Evolutionary conservation across 768 basidiomycete genomes (phyloP).

Genomic region (Hortiboletus flavorubellus): DNA sequence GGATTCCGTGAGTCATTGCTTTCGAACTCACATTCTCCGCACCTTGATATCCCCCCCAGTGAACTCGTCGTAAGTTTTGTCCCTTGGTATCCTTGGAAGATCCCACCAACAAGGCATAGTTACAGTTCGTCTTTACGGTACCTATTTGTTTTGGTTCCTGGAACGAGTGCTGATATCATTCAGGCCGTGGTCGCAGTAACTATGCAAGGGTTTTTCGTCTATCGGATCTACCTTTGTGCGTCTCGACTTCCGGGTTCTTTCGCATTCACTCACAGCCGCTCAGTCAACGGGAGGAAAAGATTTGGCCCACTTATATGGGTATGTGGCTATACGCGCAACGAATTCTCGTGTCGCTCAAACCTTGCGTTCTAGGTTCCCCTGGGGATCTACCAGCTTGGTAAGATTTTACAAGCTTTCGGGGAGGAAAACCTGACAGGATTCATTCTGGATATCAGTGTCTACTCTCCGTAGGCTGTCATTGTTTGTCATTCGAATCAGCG

Average conservation of each 20-base stretch:
- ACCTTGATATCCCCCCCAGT: neutral
- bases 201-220: conserved; percentile 11
- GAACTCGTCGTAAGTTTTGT: conserved; percentile 7
- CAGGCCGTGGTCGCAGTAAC: conserved; percentile 2
- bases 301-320: conserved; percentile 10
- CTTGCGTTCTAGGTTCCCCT: neutral
- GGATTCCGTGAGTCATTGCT: conserved; percentile 1
- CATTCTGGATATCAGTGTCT: neutral
- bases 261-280: neutral
- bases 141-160: neutral
- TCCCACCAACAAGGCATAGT: neutral
- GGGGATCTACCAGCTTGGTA: conserved; percentile 8
- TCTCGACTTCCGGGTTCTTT: neutral
- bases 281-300: conserved; percentile 9
- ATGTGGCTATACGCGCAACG: neutral
- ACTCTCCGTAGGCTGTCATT: neutral
- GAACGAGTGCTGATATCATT: neutral
- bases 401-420: neutral
- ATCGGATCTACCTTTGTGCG: conserved; percentile 13
- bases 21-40: neutral
- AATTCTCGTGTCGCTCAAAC: neutral
- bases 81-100: neutral
- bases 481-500: neutral
- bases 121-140: conserved; percentile 7
- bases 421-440: neutral